These are phyloP conservation scores for Trametes maxima DNA, from an alignment of 768 basidiomycete genomes.

Conservation along the genomic window DNA sequence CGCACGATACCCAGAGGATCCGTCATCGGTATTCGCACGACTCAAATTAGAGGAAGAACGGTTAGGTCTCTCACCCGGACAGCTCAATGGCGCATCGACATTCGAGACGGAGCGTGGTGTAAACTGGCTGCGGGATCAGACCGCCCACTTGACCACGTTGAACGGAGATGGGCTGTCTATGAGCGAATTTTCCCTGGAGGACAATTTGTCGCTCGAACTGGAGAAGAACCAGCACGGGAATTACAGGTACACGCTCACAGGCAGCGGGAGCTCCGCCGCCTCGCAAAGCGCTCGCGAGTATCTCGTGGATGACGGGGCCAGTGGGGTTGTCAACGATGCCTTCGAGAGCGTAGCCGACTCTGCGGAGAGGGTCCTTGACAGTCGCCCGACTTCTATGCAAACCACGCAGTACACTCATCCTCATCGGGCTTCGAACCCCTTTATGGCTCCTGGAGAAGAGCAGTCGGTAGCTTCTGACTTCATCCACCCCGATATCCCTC, in stretches of 20 bases:
- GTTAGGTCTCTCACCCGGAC: conserved; percentile 33
- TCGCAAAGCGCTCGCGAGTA: conserved; percentile 55
- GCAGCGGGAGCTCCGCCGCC: conserved; percentile 48
- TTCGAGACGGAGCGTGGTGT: conserved; percentile 68
- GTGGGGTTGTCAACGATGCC: conserved; percentile 33
- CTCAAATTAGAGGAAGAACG: conserved; percentile 51
- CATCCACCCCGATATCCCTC: conserved; percentile 44
- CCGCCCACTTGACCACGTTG: conserved; percentile 63
- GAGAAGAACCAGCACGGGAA: conserved; percentile 68
- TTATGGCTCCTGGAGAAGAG: conserved; percentile 23
- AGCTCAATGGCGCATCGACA: conserved; percentile 41
- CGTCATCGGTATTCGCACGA: conserved; percentile 47
- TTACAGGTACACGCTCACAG: conserved; percentile 75
- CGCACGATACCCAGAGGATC: conserved; percentile 19
- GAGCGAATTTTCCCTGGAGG: conserved; percentile 54
- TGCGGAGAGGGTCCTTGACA: conserved; percentile 34
- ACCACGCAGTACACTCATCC: conserved; percentile 26
- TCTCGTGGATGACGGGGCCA: conserved; percentile 51
- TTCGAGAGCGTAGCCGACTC: conserved; percentile 15
- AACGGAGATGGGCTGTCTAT: conserved; percentile 59
- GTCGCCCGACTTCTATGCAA: conserved; percentile 68
- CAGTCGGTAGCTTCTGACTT: conserved; percentile 23
- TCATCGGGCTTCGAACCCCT: conserved; percentile 21
- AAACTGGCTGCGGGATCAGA: conserved; percentile 85
- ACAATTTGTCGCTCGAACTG: conserved; percentile 53